These are phyloP conservation scores for Fagopyrum homotropicum DNA, from an alignment of 148 eudicot genomes.

Conservation along the genomic window DNA sequence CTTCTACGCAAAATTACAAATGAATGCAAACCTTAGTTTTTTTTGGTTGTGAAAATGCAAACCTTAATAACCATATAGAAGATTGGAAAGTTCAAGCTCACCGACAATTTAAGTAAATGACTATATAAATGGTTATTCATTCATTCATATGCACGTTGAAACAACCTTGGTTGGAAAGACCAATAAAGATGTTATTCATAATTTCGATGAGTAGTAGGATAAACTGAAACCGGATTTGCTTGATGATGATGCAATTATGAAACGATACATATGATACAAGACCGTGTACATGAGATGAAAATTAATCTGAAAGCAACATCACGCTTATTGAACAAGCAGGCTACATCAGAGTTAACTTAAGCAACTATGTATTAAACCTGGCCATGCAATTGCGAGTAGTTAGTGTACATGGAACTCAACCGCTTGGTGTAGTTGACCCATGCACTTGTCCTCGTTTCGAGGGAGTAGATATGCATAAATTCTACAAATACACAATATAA, in stretches of 20 bases:
- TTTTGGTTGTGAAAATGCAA: no score
- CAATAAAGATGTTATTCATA: not conserved
- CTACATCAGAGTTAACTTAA: not conserved
- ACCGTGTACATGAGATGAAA: not conserved
- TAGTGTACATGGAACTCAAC: not conserved
- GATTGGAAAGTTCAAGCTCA: slow-evolving; percentile 31
- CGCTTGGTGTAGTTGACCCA: not conserved
- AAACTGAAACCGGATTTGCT: not conserved
- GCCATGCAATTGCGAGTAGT: not conserved
- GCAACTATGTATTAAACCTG: not conserved
- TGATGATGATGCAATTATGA: not conserved
- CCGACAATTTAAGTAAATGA: no score
- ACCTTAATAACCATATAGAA: slow-evolving; percentile 55
- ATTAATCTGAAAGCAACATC: slow-evolving; percentile 3
- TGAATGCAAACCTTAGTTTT: no score
- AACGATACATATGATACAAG: not conserved
- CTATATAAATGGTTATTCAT: no score
- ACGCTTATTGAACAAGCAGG: not conserved
- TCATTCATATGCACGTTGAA: not conserved
- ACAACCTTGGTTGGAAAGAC: not conserved
- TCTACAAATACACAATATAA: no score
- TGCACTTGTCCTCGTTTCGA: no score
- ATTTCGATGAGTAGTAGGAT: not conserved
- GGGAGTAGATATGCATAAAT: no score
- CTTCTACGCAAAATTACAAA: no score